Evolutionary conservation across 2,329 filamentous ascomycete species (phyloP), one percentile per base, ranked within the genome.

Genomic region (Aspergillus sp.): DNA sequence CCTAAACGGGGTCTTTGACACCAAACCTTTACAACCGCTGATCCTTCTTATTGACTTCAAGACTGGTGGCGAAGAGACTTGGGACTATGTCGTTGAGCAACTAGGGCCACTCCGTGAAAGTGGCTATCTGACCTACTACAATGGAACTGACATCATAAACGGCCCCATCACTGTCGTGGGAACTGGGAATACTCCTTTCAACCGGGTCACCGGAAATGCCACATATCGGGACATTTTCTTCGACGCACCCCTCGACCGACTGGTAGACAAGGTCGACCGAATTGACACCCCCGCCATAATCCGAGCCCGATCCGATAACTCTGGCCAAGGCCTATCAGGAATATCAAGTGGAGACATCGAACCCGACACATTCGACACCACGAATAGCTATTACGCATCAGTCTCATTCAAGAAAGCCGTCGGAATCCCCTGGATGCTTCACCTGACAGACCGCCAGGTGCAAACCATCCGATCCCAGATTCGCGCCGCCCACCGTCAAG

Each of bases 301-400:
- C 4, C 54, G 57, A 41, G 58, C 54, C 30, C 56, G 65, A 15
- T 55, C 61, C n/a, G 63, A 62, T 30, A 71, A 76, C 57, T 65
- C 67, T 50, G 80, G 81, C 25, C 83, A 85, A 73, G 83, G 82
- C 58, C 73, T 75, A 17, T 77, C 80, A 54, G 79, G 79, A 54
- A 77, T 78, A 47, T 68, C 74, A 1, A 68, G 69, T 4, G 70
- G 69, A 2, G 63, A 72, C 3, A 76, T 78, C 34, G 69, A 69
- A 2, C 75, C 80, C 30, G 76, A 79, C 64, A 72, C 73, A 0
- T 85, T 82, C 75, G 77, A 81, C 66, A 54, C 69, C 7, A 78
- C 79, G 15, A 87, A 86, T 66, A 85, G 83, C 25, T 86, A 83
- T 75, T 87, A 87, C 71, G 85, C 85, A 17, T 84, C 81, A 5